phyloP scores from a whole-genome alignment of 345 rosid genomes.

The Corymbia maculata region DNA sequence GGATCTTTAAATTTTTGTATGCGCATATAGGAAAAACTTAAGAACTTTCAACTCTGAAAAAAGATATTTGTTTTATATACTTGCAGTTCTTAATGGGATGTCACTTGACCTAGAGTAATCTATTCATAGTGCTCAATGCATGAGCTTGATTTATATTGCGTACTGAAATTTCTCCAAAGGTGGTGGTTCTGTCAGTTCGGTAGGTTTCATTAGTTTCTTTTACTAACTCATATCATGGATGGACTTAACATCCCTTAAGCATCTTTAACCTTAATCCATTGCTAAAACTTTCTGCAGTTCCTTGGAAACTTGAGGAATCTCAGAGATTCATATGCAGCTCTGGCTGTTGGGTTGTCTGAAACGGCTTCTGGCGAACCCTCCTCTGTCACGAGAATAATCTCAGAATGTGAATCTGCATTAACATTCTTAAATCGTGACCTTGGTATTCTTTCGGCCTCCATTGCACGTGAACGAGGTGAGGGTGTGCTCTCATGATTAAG shows the following conservation, averaged over 20 bases:
- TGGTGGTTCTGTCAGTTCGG: neutral
- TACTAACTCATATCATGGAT: neutral
- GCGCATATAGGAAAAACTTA: neutral
- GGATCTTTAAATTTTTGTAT: neutral
- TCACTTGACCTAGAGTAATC: neutral
- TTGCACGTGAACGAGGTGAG: slow-evolving; percentile 61
- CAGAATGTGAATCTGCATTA: slow-evolving; percentile 82
- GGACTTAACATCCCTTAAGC: neutral
- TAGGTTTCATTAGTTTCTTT: neutral
- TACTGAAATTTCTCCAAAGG: neutral
- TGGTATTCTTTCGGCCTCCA: slow-evolving; percentile 79
- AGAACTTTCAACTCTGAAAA: neutral
- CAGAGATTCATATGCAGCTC: slow-evolving; percentile 92
- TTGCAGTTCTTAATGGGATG: neutral
- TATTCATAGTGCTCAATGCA: neutral
- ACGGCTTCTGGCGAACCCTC: slow-evolving; percentile 80
- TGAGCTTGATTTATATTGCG: neutral
- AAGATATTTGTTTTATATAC: neutral
- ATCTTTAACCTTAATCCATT: neutral
- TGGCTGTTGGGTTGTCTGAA: slow-evolving; percentile 77
- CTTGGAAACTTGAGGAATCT: slow-evolving; percentile 92
- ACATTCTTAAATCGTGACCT: slow-evolving; percentile 85
- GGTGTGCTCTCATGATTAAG: slow-evolving; percentile 14
- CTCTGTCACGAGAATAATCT: slow-evolving; percentile 79
- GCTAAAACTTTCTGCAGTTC: slow-evolving; percentile 42